phyloP scores from a whole-genome alignment of 106 monocot species.

The Cymbidium sinense region DNA sequence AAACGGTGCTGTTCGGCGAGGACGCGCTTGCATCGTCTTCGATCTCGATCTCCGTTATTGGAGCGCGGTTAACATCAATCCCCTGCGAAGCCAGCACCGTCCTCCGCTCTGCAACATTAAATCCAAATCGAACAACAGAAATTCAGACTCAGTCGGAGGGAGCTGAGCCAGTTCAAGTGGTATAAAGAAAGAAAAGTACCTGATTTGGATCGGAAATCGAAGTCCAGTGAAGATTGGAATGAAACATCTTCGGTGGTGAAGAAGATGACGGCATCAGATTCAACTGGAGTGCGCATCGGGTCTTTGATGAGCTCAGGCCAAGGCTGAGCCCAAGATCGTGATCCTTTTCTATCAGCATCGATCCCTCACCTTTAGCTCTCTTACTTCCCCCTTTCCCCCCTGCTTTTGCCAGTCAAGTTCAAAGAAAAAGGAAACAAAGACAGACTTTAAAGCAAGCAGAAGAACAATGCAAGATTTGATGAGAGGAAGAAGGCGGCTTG shows the following conservation, averaged over 20 bases:
- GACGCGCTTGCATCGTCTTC: not conserved
- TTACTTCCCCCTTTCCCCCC: not conserved
- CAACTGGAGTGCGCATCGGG: not conserved
- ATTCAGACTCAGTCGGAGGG: not conserved
- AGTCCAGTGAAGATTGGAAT: no score
- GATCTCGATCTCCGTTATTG: constrained; percentile 3
- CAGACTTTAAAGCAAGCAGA: not conserved
- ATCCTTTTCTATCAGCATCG: constrained; percentile 19
- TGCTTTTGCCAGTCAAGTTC: not conserved
- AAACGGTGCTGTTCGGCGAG: constrained; percentile 19
- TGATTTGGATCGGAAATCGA: not conserved
- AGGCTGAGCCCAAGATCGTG: constrained; percentile 18
- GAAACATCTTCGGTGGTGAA: not conserved
- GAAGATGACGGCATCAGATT: constrained; percentile 11
- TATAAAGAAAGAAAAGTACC: not conserved
- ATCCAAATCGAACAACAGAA: not conserved
- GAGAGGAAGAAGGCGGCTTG: not conserved
- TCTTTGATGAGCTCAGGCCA: constrained; percentile 1
- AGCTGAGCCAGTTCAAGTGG: not conserved
- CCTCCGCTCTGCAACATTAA: constrained; percentile 2
- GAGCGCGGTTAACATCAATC: constrained; percentile 22
- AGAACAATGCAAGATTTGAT: no score
- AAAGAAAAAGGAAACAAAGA: not conserved
- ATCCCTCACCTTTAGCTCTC: not conserved
- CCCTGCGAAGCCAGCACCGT: not conserved